Evolutionary conservation across 345 rosid genomes (phyloP), one percentile per base, ranked within the genome.

Genomic region (Capsella bursapastoris): DNA sequence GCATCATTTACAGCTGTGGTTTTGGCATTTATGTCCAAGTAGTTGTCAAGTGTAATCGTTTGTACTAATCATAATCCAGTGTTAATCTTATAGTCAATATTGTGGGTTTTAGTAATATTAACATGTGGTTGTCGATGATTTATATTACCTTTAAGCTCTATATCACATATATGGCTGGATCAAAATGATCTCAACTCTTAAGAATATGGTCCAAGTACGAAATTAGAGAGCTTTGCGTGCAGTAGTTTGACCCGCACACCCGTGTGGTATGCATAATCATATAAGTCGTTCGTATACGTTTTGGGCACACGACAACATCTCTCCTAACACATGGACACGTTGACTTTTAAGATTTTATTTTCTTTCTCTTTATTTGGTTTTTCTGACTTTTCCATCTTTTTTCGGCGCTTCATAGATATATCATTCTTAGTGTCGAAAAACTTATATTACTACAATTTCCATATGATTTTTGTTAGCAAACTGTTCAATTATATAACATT

Each of bases 311-410:
- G 41, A 29, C 61, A 57, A 57, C 13, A 57, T 56, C 11, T 32
- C 68, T 10, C 45, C n/a, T 16, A 57, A 57, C 65, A 45, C 43
- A 69, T 57, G 64, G 34, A 31, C n/a, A 57, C 3, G 25, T 57
- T 57, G 65, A 18, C 47, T 47, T 47, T 49, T 57, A 31, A 34
- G 5, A 8, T 41, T 0, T 41, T 53, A 4, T 5, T 5, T 31
- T 7, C 31, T 11, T 44, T n/a, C 55, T 40, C 2, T 5, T 7
- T 7, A 29, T 29, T 44, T 15, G 25, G 25, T 22, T 68, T 41
- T 34, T 34, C 32, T 51, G 16, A 47, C 11, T 18, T 34, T 51
- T 2, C 12, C 12, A 2, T 6, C 8, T 37, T 13, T 13, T 25
- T n/a, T 4, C 6, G 10, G 41, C 9, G n/a, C 6, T 15, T 65